phyloP scores from a whole-genome alignment of 2,329 filamentous ascomycete species.

The Leptographium flavum region DNA sequence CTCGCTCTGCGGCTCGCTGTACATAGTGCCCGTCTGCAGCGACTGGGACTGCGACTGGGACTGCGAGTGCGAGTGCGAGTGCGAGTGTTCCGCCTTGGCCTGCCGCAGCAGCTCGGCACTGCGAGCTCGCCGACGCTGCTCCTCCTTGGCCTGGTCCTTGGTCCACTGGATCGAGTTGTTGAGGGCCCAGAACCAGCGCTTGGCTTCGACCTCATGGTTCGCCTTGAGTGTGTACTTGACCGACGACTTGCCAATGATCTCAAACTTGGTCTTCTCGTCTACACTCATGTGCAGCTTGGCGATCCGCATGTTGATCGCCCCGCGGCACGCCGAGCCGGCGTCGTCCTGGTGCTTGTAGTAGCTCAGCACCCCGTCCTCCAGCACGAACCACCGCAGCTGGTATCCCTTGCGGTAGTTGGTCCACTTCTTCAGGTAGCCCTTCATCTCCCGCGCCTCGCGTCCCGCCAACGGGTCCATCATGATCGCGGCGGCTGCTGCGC shows the following conservation, averaged over 20 bases:
- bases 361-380: slow-evolving; percentile 92
- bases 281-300: slow-evolving; percentile 89
- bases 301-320: slow-evolving; percentile 98
- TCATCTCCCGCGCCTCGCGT: slow-evolving; percentile 91
- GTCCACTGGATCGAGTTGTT: slow-evolving; percentile 99
- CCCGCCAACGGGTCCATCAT: slow-evolving; percentile 45
- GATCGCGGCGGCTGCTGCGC: background rate
- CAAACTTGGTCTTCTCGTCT: slow-evolving; percentile 94
- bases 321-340: slow-evolving; percentile 85
- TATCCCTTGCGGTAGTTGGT: slow-evolving; percentile 97
- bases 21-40: slow-evolving; percentile 19
- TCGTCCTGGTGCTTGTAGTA: slow-evolving; percentile 99
- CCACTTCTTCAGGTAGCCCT: slow-evolving; percentile 98
- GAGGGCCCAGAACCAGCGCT: slow-evolving; percentile 96
- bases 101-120: slow-evolving; percentile 64
- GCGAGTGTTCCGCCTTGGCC: slow-evolving; percentile 52
- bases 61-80: slow-evolving; percentile 1
- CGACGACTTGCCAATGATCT: slow-evolving; percentile 94
- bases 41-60: slow-evolving; percentile 1
- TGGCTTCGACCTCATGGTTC: slow-evolving; percentile 95
- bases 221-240: slow-evolving; percentile 97
- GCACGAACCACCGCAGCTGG: slow-evolving; percentile 92
- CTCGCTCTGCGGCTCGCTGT: slow-evolving; percentile 33
- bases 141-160: slow-evolving; percentile 91
- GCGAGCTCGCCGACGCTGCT: slow-evolving; percentile 60